Base-by-base conservation (phyloP, 768 basidiomycete species). In the Tephrocybe sp. region DNA sequence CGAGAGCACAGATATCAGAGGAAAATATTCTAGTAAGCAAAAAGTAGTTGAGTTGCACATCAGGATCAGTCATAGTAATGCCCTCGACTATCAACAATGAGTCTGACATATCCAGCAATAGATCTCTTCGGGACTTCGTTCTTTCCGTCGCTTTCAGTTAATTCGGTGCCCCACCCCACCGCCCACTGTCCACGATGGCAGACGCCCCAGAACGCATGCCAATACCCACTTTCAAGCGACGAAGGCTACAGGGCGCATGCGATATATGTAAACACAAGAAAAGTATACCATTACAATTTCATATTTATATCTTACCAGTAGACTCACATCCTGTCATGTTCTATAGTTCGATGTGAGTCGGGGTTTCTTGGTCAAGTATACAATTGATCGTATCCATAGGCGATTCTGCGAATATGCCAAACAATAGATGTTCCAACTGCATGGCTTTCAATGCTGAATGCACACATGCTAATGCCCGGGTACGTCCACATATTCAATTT, bases 401-500 rank as follows among this genome's bases (percentile, higher is more conserved):
- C 54, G 81, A 88, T 53, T 86, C 85, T 57, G 80, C 81, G 17
- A 77, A 74, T 50, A 80, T 77, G 75, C 77, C 76, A 4, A 69
- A 71, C 2, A 79, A 78, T 23, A 63, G 68, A 33, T 86, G 85
- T 59, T 74, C 83, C 0, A 84, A 83, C 55, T 86, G 85, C 58
- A 68, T 72, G 0, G 58, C 71, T 1, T 77, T 73, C 38, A 69
- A 68, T 34, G 68, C 74, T 1, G 69, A 75, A 33, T 86, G 85
- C 60, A 80, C 76, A 3, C 85, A 85, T 57, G 58, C 75, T 30
- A 76, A 78, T 54, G 70, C 75, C 17, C 83, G 80, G 72, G 83
- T 80, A 62, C 62, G 61, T 63, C 11, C 38, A 38, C 45, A 32
- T 25, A 12, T 17, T 37, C 25, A 45, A 17, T 7, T 20, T 30